Percentiles rank a stretch among this genome's conserved stretches.
Evolutionary conservation across 2,329 filamentous ascomycete genomes (phyloP).

Genomic region (Mycogone perniciosa): DNA sequence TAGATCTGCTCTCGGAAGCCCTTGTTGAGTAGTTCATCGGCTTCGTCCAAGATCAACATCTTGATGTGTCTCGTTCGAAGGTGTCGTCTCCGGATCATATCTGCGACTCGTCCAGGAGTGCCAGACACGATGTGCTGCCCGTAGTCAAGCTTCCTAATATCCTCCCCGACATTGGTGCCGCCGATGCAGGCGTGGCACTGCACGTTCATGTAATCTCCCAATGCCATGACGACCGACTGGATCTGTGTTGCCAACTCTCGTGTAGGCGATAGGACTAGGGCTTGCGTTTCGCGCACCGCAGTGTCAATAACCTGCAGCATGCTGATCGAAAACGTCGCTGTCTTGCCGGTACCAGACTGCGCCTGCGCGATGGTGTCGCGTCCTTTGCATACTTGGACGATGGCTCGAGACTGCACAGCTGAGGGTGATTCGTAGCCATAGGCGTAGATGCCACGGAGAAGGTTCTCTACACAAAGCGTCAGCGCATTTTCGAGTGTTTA

Average conservation of each 20-base stretch:
- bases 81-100: conserved; percentile 55
- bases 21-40: conserved; percentile 69
- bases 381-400: conserved; percentile 98
- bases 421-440: conserved; percentile 98
- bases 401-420: conserved; percentile 93
- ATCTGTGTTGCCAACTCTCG: conserved; percentile 97
- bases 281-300: conserved; percentile 85
- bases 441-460: conserved; percentile 93
- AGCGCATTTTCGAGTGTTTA: conserved; percentile 76
- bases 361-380: conserved; percentile 98
- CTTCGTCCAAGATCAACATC: conserved; percentile 57
- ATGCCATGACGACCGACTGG: conserved; percentile 96
- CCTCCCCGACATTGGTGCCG: conserved; percentile 94
- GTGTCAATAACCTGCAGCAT: conserved; percentile 96
- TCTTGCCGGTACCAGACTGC: conserved; percentile 95
- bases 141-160: conserved; percentile 95
- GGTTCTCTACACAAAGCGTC: conserved; percentile 58
- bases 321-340: conserved; percentile 91
- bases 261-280: conserved; percentile 89
- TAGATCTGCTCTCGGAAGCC: conserved; percentile 99
- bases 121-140: conserved; percentile 97
- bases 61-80: conserved; percentile 56
- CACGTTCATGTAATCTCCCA: conserved; percentile 99
- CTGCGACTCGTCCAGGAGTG: conserved; percentile 84
- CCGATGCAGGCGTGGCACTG: conserved; percentile 99